Base-by-base conservation (phyloP, 345 rosid genomes). In the Mercurialis annua region DNA sequence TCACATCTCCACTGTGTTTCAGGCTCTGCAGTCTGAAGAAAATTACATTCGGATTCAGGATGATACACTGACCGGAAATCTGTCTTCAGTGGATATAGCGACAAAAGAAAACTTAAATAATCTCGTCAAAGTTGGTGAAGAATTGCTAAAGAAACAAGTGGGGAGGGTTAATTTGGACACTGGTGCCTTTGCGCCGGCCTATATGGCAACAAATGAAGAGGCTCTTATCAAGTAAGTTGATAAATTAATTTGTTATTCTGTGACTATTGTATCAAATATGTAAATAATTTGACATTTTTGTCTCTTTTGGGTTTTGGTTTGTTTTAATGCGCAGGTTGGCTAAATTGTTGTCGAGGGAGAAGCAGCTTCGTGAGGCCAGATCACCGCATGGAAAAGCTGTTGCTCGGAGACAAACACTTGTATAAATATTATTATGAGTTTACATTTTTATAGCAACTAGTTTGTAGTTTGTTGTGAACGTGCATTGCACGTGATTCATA, bases 11-110 rank as follows among this genome's bases (percentile, higher is more conserved):
- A 57, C 73, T 0, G 82, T 87, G 0, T 90, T 86, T 24, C 73
- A 73, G 55, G 82, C 89, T 55, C 81, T 87, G 0, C 78, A 69
- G 15, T 74, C 79, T 1, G 81, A 81, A 47, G 60, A 77, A 6
- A 87, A 73, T 53, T 83, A 83, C 38, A 81, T 83, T 8, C 72
- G 87, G 23, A 83, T 85, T 63, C 85, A 85, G 31, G 71, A 57
- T 6, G 71, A 92, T 62, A 73, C 81, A 0, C 77, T 90, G 30
- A 80, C 62, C 0, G 96, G 91, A 40, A 78, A 57, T 16, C 43
- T 80, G n/a, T 75, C 86, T 0, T 84, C 92, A 0, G 86, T 83
- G 20, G 96, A 89, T 65, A 44, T 85, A 23, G 82, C 93, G 5
- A 86, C 89, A 0, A 50, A 71, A 17, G 79, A 80, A 9, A 85